Conservation (phyloP, 2,329 filamentous ascomycete species). For the Alternaria arborescens region DNA sequence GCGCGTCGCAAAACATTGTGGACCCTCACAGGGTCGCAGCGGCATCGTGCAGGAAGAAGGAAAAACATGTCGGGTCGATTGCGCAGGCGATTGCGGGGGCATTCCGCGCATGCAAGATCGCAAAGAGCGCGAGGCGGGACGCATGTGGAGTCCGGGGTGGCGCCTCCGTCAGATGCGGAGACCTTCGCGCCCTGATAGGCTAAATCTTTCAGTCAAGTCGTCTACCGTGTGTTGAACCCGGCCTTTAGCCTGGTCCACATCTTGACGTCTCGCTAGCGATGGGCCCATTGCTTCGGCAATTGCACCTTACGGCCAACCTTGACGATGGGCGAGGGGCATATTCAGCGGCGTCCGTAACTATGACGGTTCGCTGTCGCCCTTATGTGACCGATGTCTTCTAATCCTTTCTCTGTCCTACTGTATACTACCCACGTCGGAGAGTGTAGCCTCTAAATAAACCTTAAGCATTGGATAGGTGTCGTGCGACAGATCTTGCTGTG, state of each 20-base stretch:
- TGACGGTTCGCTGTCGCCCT: slow-evolving; percentile 6
- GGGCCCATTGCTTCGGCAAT: slow-evolving; percentile 23
- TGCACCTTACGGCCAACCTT: slow-evolving; percentile 11
- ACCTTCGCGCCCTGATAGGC: slow-evolving; percentile 24
- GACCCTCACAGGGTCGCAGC: not conserved
- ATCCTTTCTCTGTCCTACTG: slow-evolving; percentile 14
- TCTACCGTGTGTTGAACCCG: slow-evolving; percentile 15
- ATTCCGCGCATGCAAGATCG: slow-evolving; percentile 18
- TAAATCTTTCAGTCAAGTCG: slow-evolving; percentile 1
- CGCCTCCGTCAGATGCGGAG: slow-evolving; percentile 28
- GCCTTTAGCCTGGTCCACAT: slow-evolving; percentile 5
- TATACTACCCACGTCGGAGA: slow-evolving; percentile 23
- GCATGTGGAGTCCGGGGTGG: slow-evolving; percentile 31
- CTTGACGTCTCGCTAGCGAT: slow-evolving; percentile 5
- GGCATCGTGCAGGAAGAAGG: not conserved
- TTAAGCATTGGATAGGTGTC: slow-evolving; percentile 14
- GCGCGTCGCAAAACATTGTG: not conserved
- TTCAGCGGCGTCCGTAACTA: slow-evolving; percentile 4
- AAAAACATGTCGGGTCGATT: not conserved
- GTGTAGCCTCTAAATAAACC: slow-evolving; percentile 14
- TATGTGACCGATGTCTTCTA: slow-evolving; percentile 4
- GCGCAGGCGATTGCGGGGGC: slow-evolving; percentile 8
- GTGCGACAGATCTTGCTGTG: not conserved
- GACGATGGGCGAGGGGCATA: slow-evolving; percentile 3
- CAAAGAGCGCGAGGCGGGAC: slow-evolving; percentile 29